These are phyloP conservation scores for Carpinus fangiana DNA, from an alignment of 306 rosid species.

Conservation along the genomic window DNA sequence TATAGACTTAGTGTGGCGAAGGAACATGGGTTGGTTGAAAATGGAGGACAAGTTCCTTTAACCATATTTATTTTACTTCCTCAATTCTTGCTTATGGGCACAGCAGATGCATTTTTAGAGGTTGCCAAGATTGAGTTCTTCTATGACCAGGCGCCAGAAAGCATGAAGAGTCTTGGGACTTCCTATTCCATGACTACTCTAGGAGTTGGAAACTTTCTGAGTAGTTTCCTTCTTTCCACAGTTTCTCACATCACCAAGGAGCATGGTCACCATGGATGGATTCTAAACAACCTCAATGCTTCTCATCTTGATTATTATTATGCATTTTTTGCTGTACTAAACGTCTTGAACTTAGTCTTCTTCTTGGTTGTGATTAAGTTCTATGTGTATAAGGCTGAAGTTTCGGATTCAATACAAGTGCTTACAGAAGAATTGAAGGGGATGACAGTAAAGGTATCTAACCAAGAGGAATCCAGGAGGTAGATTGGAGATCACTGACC, in stretches of 20 bases:
- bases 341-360: slow-evolving; percentile 30
- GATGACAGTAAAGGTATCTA: slow-evolving; percentile 14
- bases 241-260: slow-evolving; percentile 54
- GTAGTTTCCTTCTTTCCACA: slow-evolving; percentile 76
- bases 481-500: background rate
- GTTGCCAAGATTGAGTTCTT: slow-evolving; percentile 86
- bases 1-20: slow-evolving; percentile 61
- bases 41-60: slow-evolving; percentile 62
- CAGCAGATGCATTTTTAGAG: slow-evolving; percentile 75
- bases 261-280: slow-evolving; percentile 70
- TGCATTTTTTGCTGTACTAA: slow-evolving; percentile 53
- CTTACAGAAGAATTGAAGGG: slow-evolving; percentile 67
- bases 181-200: slow-evolving; percentile 68
- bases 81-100: slow-evolving; percentile 79
- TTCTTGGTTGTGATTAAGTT: slow-evolving; percentile 42
- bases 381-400: slow-evolving; percentile 74
- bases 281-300: slow-evolving; percentile 75
- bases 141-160: slow-evolving; percentile 89
- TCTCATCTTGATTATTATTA: slow-evolving; percentile 86
- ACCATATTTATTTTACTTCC: slow-evolving; percentile 77
- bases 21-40: slow-evolving; percentile 34
- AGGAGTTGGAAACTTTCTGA: slow-evolving; percentile 80
- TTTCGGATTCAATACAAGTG: slow-evolving; percentile 67
- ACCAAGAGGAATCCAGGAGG: slow-evolving; percentile 5
- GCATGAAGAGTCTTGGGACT: slow-evolving; percentile 88